phyloP scores from a whole-genome alignment of 305 asterid species.

The Solanum hybrid region DNA sequence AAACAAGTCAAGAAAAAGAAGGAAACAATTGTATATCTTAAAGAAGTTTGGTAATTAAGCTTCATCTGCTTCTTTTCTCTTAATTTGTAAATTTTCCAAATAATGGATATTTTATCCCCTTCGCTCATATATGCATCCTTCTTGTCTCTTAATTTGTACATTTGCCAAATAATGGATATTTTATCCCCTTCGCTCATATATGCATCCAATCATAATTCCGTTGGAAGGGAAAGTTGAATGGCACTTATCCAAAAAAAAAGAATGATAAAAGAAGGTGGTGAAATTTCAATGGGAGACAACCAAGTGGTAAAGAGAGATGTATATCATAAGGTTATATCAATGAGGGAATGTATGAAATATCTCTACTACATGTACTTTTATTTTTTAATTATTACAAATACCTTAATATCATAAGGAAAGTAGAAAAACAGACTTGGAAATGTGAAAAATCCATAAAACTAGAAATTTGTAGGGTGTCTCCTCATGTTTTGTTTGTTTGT shows the following conservation, averaged over 20 bases:
- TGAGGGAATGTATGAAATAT: not conserved
- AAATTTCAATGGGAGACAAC: not conserved
- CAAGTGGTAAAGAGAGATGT: not conserved
- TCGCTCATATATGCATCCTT: not conserved
- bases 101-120: too few species aligned
- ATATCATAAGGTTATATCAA: not conserved
- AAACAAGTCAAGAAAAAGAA: not conserved
- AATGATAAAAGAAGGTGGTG: not conserved
- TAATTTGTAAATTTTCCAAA: too few species aligned
- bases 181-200: not conserved
- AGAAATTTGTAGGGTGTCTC: not conserved
- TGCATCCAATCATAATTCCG: not conserved
- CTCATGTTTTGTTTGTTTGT: not conserved
- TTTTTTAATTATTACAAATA: not conserved
- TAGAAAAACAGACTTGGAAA: not conserved
- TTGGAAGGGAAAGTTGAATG: not conserved
- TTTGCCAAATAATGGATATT: not conserved
- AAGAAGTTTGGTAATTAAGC: not conserved
- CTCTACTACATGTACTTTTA: not conserved
- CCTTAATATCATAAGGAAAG: not conserved
- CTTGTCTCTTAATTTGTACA: not conserved
- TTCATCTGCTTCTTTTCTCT: not conserved
- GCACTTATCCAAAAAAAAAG: not conserved
- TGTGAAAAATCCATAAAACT: not conserved
- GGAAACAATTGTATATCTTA: not conserved